Evolutionary conservation across 2,329 filamentous ascomycete species (phyloP).

Genomic region (Hypoxylon sp.): DNA sequence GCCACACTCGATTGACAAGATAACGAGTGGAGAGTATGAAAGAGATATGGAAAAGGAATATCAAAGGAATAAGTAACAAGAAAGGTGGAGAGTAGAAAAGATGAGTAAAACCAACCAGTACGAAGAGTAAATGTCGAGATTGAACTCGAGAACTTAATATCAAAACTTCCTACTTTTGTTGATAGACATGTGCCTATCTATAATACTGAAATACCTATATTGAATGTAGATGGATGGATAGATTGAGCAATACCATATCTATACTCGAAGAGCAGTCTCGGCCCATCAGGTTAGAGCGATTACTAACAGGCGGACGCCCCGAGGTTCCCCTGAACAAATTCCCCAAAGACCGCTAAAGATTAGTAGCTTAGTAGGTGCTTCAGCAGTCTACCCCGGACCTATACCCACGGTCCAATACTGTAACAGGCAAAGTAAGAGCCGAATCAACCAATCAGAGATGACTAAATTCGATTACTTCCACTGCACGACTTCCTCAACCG

Average conservation of each 20-base stretch:
- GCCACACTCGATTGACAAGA: too few species aligned
- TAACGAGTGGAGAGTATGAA: too few species aligned
- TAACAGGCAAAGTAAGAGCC: constrained; percentile 17
- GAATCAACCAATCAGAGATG: constrained; percentile 34
- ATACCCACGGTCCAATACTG: background rate
- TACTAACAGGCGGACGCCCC: constrained; percentile 7
- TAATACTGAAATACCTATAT: too few species aligned
- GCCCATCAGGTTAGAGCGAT: background rate
- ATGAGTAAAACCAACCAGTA: background rate
- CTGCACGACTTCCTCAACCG: constrained; percentile 13
- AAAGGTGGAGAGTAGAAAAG: background rate
- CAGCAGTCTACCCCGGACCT: constrained; percentile 16
- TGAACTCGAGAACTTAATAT: background rate
- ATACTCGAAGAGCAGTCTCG: constrained; percentile 3
- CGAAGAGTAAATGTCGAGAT: too few species aligned
- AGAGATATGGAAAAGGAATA: too few species aligned
- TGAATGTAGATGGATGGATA: background rate
- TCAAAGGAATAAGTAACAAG: background rate
- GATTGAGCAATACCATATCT: too few species aligned
- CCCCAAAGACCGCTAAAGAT: background rate
- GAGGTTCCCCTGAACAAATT: constrained; percentile 4
- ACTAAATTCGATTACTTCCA: constrained; percentile 26
- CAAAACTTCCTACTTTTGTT: background rate
- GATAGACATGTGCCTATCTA: background rate
- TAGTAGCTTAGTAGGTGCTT: constrained; percentile 1